Percentiles rank a stretch among this genome's conserved stretches.
phyloP scores from a whole-genome alignment of 164 flowering plant genomes.

The Vitis vinifera region ASM3070453v1 NC_081808.1:3798501-3799000 shows the following conservation, averaged over 20 bases:
- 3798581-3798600: too few relatives aligned
- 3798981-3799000: slow-evolving; percentile 84
- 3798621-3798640: slow-evolving; percentile 39
- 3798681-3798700: slow-evolving; percentile 22
- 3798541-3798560: too few relatives aligned
- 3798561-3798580: too few relatives aligned
- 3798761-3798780: slow-evolving; percentile 23
- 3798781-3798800: slow-evolving; percentile 59
- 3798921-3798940: too few relatives aligned
- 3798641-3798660: slow-evolving; percentile 39
- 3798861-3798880: neutral
- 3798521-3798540: too few relatives aligned
- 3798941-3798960: slow-evolving; percentile 63
- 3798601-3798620: too few relatives aligned
- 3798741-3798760: slow-evolving; percentile 21
- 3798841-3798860: slow-evolving; percentile 54
- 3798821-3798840: slow-evolving; percentile 88
- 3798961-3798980: slow-evolving; percentile 50
- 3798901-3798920: slow-evolving; percentile 1
- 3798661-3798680: slow-evolving; percentile 14
- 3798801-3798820: slow-evolving; percentile 87
- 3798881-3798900: neutral
- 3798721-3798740: slow-evolving; percentile 28
- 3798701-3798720: slow-evolving; percentile 21
- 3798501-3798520: too few relatives aligned